These are phyloP conservation scores for Pseudogymnoascus sp. DNA, from an alignment of 2,329 filamentous ascomycete genomes.

Conservation along the genomic window DNA sequence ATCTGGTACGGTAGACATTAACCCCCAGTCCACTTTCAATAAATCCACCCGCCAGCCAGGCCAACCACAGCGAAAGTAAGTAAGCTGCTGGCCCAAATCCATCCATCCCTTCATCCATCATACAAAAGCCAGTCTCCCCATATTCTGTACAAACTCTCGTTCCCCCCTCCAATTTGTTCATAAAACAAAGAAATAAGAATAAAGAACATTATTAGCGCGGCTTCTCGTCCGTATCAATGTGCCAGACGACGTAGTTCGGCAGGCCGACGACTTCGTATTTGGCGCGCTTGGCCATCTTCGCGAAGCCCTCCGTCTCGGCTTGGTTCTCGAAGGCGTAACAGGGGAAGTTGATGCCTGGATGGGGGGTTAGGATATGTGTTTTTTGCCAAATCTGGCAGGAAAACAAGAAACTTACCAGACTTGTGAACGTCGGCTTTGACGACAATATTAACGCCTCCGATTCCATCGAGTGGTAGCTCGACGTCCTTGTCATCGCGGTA, in stretches of 20 bases:
- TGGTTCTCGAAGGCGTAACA: slow-evolving; percentile 97
- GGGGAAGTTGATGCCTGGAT: slow-evolving; percentile 87
- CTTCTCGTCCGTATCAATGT: slow-evolving; percentile 95
- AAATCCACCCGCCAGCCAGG: neutral
- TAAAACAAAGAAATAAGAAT: neutral
- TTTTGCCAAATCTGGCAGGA: neutral
- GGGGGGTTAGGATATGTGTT: neutral
- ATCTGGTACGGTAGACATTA: neutral
- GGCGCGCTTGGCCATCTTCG: slow-evolving; percentile 95
- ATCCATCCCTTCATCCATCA: neutral
- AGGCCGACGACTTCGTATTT: slow-evolving; percentile 88
- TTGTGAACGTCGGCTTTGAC: slow-evolving; percentile 97
- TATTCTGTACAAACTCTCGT: neutral
- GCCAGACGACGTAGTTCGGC: slow-evolving; percentile 98
- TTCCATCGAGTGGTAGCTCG: slow-evolving; percentile 86
- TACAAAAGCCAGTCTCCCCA: neutral
- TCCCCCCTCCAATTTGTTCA: too few relatives aligned
- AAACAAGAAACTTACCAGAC: slow-evolving; percentile 53
- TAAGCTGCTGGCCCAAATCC: neutral
- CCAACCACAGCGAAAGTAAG: neutral
- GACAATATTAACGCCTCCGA: slow-evolving; percentile 93
- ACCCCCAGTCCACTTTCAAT: neutral
- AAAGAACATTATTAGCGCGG: slow-evolving; percentile 53
- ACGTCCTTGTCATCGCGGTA: slow-evolving; percentile 87
- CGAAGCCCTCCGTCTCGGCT: slow-evolving; percentile 96